Percentiles rank a stretch among this genome's conserved stretches.
Evolutionary conservation across 2,329 filamentous ascomycete species (phyloP).

Genomic region (Fusarium fujikuroi): DNA sequence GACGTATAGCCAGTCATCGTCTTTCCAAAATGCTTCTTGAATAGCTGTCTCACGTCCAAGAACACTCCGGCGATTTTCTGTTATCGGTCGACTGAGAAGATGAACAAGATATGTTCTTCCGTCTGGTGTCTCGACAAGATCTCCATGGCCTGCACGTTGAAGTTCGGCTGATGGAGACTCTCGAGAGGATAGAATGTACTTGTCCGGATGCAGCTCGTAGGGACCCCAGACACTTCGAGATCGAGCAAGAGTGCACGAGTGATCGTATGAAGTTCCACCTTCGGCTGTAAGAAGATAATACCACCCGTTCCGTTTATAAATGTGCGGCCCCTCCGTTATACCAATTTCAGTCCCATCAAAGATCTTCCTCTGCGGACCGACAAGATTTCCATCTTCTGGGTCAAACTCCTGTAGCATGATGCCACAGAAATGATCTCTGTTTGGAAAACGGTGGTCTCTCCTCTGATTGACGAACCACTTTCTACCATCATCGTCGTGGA

Average conservation of each 20-base stretch:
- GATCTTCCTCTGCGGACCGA: constrained; percentile 66
- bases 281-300: constrained; percentile 70
- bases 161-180: constrained; percentile 59
- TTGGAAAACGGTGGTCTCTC: constrained; percentile 62
- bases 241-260: constrained; percentile 69
- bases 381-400: constrained; percentile 57
- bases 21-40: constrained; percentile 66
- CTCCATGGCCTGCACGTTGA: constrained; percentile 64
- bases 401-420: constrained; percentile 69
- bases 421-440: constrained; percentile 58
- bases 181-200: constrained; percentile 65
- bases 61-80: constrained; percentile 62
- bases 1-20: constrained; percentile 69
- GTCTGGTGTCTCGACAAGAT: constrained; percentile 63
- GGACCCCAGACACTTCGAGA: constrained; percentile 66
- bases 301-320: constrained; percentile 66
- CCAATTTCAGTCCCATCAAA: constrained; percentile 65
- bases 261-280: constrained; percentile 68
- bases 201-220: constrained; percentile 68
- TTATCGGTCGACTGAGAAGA: constrained; percentile 61
- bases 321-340: constrained; percentile 66
- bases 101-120: constrained; percentile 65
- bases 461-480: constrained; percentile 68
- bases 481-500: constrained; percentile 65
- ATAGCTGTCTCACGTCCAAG: constrained; percentile 66